Evolutionary conservation across 108 stramenopile genomes (phyloP), one percentile per base, ranked within the genome.

Genomic region (Craspedostauros australis): DNA sequence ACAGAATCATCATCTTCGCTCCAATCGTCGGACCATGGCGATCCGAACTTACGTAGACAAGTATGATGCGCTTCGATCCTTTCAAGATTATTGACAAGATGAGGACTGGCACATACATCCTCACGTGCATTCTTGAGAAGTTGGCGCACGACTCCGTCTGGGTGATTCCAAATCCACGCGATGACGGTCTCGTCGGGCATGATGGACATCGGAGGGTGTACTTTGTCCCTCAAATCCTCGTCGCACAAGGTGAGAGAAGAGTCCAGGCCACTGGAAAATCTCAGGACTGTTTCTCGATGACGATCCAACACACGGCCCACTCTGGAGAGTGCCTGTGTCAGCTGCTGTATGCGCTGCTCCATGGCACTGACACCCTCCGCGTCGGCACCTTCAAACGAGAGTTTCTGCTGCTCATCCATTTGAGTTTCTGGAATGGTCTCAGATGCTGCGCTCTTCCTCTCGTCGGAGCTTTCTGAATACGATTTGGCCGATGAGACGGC

Each of bases 291-390:
- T 50, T 88, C 84, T 58, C 91, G 53, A 63, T 93, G 91, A 15
- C 86, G 71, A 54, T 86, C 83, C 33, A 93, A 70, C 48, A 88
- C 86, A 58, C 91, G 80, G 21, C 91, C 91, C 25, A 93, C 73
- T 38, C 86, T 69, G 40, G 77, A 82, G 16, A 93, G 61, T 20
- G 80, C 69, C 39, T 88, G 86, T 2, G 91, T 79, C 39, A 93
- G 69, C 60, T 84, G 83, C 44, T 91, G 89, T 50, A 91, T 86
- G 14, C 89, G 70, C 48, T 91, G 85, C 48, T 84, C 85, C 89
- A 91, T 91, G 19, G 91, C 82, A 41, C 76, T 75, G 24, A 72
- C 57, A n/a, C 87, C 90, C 53, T 92, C 90, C 7, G 81, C 82
- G 45, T 92, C 90, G 5, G 90, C 90, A 33, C 68, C 79, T 42